Conservation (phyloP, 352 stramenopile genomes). For the Globisporangium radiosum region DNA sequence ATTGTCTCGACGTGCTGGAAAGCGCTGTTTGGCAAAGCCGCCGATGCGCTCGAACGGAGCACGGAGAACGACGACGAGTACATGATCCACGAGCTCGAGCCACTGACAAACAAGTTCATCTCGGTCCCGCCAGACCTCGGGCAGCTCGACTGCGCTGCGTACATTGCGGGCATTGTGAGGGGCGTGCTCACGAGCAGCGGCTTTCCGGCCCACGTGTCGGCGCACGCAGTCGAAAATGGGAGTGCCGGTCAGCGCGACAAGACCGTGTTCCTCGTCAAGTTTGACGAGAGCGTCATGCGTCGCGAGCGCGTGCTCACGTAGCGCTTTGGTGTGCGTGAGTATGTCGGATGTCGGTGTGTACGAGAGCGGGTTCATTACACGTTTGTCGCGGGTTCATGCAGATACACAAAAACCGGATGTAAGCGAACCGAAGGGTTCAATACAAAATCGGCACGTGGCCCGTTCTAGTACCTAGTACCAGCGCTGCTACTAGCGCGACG, state of each 20-base stretch:
- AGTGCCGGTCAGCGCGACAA: conserved; percentile 52
- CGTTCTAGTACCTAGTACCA: no score
- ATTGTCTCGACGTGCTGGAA: conserved; percentile 94
- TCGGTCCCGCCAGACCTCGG: conserved; percentile 93
- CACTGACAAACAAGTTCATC: conserved; percentile 95
- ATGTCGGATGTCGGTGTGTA: no score
- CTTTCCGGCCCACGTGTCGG: conserved; percentile 76
- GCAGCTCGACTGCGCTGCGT: conserved; percentile 94
- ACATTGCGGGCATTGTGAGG: conserved; percentile 94
- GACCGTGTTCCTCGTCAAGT: conserved; percentile 86
- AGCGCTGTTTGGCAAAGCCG: conserved; percentile 94
- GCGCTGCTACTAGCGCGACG: no score
- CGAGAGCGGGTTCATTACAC: no score
- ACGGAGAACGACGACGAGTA: conserved; percentile 98
- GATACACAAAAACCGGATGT: no score
- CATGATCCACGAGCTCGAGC: conserved; percentile 95
- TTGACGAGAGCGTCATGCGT: conserved; percentile 76
- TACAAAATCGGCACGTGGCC: no score
- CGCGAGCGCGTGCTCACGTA: conserved; percentile 64
- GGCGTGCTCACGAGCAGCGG: conserved; percentile 80
- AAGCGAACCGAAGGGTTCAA: no score
- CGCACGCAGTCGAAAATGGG: conserved; percentile 64
- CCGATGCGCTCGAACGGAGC: conserved; percentile 94
- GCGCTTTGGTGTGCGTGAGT: not conserved
- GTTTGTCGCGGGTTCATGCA: no score